Base-by-base conservation (phyloP, 495 filamentous ascomycete genomes). In the Aspergillus taichungensis region DNA sequence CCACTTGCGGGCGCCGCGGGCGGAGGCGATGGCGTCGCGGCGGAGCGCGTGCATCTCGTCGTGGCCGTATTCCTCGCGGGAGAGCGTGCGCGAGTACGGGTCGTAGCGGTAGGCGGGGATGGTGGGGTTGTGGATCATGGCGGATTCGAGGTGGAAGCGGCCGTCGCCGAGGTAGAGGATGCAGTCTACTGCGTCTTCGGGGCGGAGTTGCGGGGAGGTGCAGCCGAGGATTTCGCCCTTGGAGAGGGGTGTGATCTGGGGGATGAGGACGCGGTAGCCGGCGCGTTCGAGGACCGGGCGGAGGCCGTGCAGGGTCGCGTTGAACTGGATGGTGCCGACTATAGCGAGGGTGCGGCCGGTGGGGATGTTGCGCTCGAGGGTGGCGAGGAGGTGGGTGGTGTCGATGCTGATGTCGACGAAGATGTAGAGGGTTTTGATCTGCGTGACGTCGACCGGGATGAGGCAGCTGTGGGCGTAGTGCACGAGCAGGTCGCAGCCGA, bases 341-440 rank as follows among this genome's bases (percentile, higher is more conserved):
- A 95, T 76, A 5, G 94, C 92, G 37, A 99, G 79, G 1, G 82
- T 88, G 60, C 92, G 92, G 3, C 85, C 86, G 0, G 84, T 56
- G 6, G 78, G 67, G 58, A 97, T 95, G 60, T 96, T 97, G 24
- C 86, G 80, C 56, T 87, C 83, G n/a, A 99, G 61, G 0, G 90
- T 94, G 0, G 83, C 82, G 18, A 95, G 59, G 3, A 99, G 77
- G 61, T 99, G 92, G 4, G 77, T 57, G 0, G 84, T 85, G 68
- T 97, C 92, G 64, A 99, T 96, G 63, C 80, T 84, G 62, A 99
- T 97, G 57, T 94, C 90, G 39, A 99, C 92, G 56, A 99, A 99
- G 49, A 99, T 88, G 60, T 99, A 99, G 0, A 99, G 73, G 0
- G 89, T 95, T 59, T 89, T 88, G 57, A 99, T 95, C 57, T 84